Base-by-base conservation (phyloP, 2,329 filamentous ascomycete species). In the Beauveria brongniartii region DNA sequence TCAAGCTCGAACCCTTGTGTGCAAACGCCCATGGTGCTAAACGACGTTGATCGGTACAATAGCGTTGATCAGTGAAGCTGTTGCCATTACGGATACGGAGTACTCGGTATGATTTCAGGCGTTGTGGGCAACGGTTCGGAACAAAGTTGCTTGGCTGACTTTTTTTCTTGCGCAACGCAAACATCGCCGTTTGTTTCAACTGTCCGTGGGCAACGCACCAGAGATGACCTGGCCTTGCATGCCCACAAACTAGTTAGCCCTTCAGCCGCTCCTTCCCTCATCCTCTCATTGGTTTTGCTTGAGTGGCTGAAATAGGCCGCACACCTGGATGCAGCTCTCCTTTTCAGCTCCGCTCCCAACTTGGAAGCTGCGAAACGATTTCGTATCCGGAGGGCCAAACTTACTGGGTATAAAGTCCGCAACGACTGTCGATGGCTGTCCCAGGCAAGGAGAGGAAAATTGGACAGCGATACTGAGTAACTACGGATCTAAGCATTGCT, bases 301-400 rank as follows among this genome's bases (percentile, higher is more conserved):
- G 9, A 59, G 56, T 59, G 56, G 47, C 47, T 52, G 56, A 37
- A 10, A 34, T 43, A 41, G 48, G 24, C 47, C 22, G 37, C 47
- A 53, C 46, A 59, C 22, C 46, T 24, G 5, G 22, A 51, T 59
- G 56, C 56, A 59, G 47, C 56, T 59, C 46, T 24, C n/a, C 55
- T 52, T 56, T 52, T 59, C 56, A 59, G 56, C 56, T 59, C 24
- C 24, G 14, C 5, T 12, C 51, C 43, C 44, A 41, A 44, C 30
- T 48, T n/a, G 54, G 54, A 41, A 50, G 30, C 30, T 58, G 55
- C 30, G 10, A 12, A 34, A 34, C 30, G 10, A 34, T 12, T 12
- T 34, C 30, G 30, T 34, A 34, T 34, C 30, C 30, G 4, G 30
- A 34, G 3, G 30, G 30, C 30, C 10, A 34, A 34, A 34, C 30